Evolutionary conservation across 2,329 filamentous ascomycete species (phyloP).

Genomic region (Xylariaceae sp.): DNA sequence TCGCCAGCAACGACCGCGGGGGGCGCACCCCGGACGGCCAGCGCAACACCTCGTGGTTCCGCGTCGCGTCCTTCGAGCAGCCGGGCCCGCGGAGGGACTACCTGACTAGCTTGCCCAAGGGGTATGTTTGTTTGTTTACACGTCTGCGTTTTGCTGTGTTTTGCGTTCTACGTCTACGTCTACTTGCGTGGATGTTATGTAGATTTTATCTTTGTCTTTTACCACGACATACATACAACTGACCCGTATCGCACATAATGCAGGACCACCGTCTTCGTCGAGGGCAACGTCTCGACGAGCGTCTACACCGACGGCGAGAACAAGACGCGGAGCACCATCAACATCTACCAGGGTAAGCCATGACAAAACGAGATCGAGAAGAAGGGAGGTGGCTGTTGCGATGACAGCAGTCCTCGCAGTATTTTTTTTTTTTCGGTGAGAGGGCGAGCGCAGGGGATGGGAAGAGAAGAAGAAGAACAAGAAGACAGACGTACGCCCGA

Average conservation of each 20-base stretch:
- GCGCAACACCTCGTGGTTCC: constrained; percentile 78
- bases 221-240: too few relatives aligned
- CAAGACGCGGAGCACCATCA: constrained; percentile 56
- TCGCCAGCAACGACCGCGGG: constrained; percentile 62
- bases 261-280: constrained; percentile 73
- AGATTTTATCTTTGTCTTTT: not conserved
- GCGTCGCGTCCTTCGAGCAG: constrained; percentile 61
- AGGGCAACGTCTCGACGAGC: constrained; percentile 69
- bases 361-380: too few relatives aligned
- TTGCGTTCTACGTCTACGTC: too few relatives aligned
- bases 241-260: too few relatives aligned
- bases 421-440: not conserved
- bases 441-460: not conserved
- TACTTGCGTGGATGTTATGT: not conserved
- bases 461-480: not conserved
- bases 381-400: too few relatives aligned
- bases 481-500: too few relatives aligned
- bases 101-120: constrained; percentile 69
- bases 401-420: too few relatives aligned
- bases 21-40: constrained; percentile 59
- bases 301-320: constrained; percentile 64
- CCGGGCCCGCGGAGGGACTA: constrained; percentile 65
- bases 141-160: too few relatives aligned
- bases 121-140: constrained; percentile 53
- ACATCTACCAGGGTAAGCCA: constrained; percentile 73